Percentiles rank a stretch among this genome's conserved stretches.
phyloP scores from a whole-genome alignment of 2,329 filamentous ascomycete species.

The Neonectria punicea region DNA sequence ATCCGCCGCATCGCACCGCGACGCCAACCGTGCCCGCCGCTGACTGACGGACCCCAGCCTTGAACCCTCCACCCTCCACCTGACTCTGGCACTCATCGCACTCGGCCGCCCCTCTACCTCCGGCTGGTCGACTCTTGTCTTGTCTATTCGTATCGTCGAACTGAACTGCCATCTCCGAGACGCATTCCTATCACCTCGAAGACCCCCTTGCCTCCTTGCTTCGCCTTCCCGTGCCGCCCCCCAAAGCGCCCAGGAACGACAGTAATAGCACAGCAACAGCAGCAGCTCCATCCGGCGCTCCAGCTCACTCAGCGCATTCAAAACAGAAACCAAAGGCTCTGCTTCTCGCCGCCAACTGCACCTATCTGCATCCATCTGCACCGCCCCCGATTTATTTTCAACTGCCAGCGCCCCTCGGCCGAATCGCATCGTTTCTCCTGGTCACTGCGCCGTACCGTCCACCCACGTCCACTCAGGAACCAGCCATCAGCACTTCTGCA shows the following conservation, averaged over 20 bases:
- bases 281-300: not conserved
- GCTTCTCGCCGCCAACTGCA: not conserved
- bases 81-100: constrained; percentile 37
- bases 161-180: constrained; percentile 24
- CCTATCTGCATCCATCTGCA: constrained; percentile 10
- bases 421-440: constrained; percentile 33
- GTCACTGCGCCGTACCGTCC: constrained; percentile 28
- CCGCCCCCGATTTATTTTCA: constrained; percentile 37
- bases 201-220: constrained; percentile 15
- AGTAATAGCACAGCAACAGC: not conserved
- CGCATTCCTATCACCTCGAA: constrained; percentile 33
- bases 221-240: constrained; percentile 15
- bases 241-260: not conserved
- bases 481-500: constrained; percentile 37
- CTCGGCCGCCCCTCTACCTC: constrained; percentile 40
- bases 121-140: constrained; percentile 28
- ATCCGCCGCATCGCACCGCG: constrained; percentile 29
- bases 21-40: constrained; percentile 32
- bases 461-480: constrained; percentile 35
- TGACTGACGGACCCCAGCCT: constrained; percentile 34
- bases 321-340: not conserved
- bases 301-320: not conserved
- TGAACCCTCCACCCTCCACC: constrained; percentile 33
- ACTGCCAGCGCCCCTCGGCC: constrained; percentile 34
- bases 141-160: constrained; percentile 29